A percentile compares a stretch with the other conserved stretches of the same genome.
phyloP scores from a whole-genome alignment of 2,329 filamentous ascomycete species.

The Paecilomyces niveus region DNA sequence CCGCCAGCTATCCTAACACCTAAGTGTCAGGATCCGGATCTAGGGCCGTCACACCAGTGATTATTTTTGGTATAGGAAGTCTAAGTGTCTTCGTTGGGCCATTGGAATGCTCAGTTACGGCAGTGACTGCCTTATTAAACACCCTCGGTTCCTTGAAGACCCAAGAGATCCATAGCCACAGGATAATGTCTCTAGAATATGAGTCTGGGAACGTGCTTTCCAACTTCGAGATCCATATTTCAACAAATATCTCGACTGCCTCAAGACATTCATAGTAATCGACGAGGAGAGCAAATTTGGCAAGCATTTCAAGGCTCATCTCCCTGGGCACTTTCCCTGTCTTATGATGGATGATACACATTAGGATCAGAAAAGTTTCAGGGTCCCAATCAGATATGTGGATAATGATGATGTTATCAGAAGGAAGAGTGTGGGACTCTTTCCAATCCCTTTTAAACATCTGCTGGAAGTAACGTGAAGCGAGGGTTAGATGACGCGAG shows the following conservation, averaged over 20 bases:
- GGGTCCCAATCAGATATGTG: constrained; percentile 14
- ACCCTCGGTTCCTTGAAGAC: not conserved
- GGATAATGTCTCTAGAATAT: constrained; percentile 4
- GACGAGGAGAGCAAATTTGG: constrained; percentile 39
- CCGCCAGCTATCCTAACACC: too few relatives aligned
- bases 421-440: not conserved
- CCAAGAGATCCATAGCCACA: constrained; percentile 13
- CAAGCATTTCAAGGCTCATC: constrained; percentile 35
- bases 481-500: constrained; percentile 1
- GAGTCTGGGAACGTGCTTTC: not conserved
- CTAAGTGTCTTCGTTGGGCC: not conserved
- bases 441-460: not conserved
- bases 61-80: not conserved
- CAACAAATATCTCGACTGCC: constrained; percentile 35
- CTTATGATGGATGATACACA: constrained; percentile 42
- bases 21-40: too few relatives aligned
- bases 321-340: constrained; percentile 32
- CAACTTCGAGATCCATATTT: constrained; percentile 34
- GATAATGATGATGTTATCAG: not conserved
- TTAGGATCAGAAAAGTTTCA: constrained; percentile 34
- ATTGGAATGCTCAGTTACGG: not conserved
- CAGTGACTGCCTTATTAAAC: not conserved
- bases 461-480: constrained; percentile 1
- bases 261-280: constrained; percentile 39
- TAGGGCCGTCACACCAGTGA: not conserved